Evolutionary conservation across 176 grass and related monocot species (phyloP), one percentile per base, ranked within the genome.

Genomic region (Cymbopogon citratus): DNA sequence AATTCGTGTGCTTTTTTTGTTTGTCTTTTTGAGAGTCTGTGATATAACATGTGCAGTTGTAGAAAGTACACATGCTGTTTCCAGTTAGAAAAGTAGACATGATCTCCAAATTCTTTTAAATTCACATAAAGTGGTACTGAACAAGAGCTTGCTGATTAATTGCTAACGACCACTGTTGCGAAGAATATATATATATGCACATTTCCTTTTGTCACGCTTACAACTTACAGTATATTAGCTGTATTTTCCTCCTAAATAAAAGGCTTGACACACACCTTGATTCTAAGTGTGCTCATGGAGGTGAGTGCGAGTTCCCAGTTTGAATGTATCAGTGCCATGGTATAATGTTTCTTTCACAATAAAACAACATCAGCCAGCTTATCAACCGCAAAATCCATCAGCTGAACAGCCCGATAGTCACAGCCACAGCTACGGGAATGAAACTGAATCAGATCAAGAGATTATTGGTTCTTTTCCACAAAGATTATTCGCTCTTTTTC

Each of bases 11-110:
- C 40, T 27, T 78, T 71, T 78, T 56, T 65, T 23, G n/a, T 3
- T 25, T 74, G 70, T 33, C 43, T 14, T 14, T 14, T 21, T 19
- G 28, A n/a, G 27, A 49, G 28, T 15, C 13, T 64, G 54, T 43
- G 65, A 39, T 34, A 80, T 56, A 26, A 44, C 49, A 24, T 38
- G 41, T 80, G 76, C 71, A 80, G 5, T 48, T 69, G 6, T 80
- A 48, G 69, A 4, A 7, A 72, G 40, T 28, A 15, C 15, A 26
- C 15, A 13, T 63, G 24, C 3, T 54, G 21, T 52, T 67, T 80
- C 31, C 45, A 80, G 45, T 23, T 68, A 80, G 21, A 69, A 16
- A 41, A 56, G 16, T 54, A 54, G 64, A 13, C 4, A 27, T 19
- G 7, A 74, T 9, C 9, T 48, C 24, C 13, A 54, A 51, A 24